A percentile compares a stretch with the other conserved stretches of the same genome.
Evolutionary conservation across 768 basidiomycete genomes (phyloP).

Genomic region (Tulasnella sp.): DNA sequence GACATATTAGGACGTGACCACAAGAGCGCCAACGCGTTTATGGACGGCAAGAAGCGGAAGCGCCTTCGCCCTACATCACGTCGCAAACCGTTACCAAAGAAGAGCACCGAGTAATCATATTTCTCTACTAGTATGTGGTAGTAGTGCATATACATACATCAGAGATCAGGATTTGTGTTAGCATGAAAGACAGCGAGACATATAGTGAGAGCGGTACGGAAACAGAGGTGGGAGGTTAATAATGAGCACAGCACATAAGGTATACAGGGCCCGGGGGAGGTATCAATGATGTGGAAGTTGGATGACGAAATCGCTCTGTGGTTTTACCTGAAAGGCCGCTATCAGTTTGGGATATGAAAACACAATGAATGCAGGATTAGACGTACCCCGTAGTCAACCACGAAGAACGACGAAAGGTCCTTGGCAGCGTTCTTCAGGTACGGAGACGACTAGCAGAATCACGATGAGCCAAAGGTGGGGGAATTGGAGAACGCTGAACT

Average conservation of each 20-base stretch:
- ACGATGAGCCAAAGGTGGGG: background rate
- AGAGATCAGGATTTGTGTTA: background rate
- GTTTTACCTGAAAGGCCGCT: background rate
- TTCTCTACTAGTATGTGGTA: background rate
- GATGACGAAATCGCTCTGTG: conserved; percentile 10
- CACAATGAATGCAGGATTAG: background rate
- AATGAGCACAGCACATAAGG: conserved; percentile 4
- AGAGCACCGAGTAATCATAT: conserved; percentile 7
- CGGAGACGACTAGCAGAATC: background rate
- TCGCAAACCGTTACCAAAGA: conserved; percentile 18
- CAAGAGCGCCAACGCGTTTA: conserved; percentile 81
- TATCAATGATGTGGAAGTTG: conserved; percentile 11
- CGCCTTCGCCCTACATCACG: conserved; percentile 56
- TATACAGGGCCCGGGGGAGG: background rate
- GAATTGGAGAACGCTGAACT: background rate
- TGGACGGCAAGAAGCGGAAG: conserved; percentile 84
- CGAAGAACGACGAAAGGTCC: conserved; percentile 20
- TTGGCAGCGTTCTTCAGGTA: conserved; percentile 8
- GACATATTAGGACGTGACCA: conserved; percentile 86
- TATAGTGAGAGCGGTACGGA: background rate
- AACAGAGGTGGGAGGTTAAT: background rate
- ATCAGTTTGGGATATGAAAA: background rate
- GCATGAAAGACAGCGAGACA: background rate
- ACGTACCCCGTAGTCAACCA: conserved; percentile 24
- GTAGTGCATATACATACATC: conserved; percentile 9